Percentiles rank a stretch among this genome's conserved stretches.
Evolutionary conservation across 768 basidiomycete genomes (phyloP).

Genomic region (Lentinula boryana): DNA sequence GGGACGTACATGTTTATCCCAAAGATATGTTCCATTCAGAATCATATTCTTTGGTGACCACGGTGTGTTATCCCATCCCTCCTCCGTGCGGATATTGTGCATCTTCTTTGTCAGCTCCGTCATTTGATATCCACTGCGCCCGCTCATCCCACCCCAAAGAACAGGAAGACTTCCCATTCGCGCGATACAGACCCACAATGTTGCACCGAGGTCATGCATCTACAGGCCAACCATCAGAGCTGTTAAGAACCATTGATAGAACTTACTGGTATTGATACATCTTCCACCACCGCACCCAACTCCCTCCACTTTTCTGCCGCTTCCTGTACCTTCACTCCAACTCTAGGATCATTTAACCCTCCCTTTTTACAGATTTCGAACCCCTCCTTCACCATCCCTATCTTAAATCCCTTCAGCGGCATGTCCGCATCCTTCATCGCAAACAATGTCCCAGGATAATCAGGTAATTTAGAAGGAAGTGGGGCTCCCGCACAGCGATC

Average conservation of each 20-base stretch:
- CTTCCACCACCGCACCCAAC: neutral
- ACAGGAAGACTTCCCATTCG: neutral
- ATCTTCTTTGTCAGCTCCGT: neutral
- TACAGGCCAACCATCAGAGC: neutral
- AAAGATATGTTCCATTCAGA: conserved; percentile 1
- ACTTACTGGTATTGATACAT: conserved; percentile 3
- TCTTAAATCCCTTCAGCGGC: conserved; percentile 1
- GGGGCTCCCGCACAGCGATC: neutral
- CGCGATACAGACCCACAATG: neutral
- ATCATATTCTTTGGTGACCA: conserved; percentile 2
- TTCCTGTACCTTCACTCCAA: neutral
- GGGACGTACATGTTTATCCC: neutral
- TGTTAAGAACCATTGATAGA: neutral
- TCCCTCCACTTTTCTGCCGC: neutral
- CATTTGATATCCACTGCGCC: neutral
- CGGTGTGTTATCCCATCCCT: neutral
- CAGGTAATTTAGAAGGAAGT: neutral
- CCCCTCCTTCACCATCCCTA: conserved; percentile 3
- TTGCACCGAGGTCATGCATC: neutral
- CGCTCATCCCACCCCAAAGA: neutral
- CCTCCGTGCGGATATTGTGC: neutral
- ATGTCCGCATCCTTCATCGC: neutral
- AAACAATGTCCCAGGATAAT: neutral
- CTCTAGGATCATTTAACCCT: neutral
- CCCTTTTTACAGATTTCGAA: neutral